These are phyloP conservation scores for Fraxinus excelsior DNA, from an alignment of 257 asterid genomes.

Conservation along the genomic window DNA sequence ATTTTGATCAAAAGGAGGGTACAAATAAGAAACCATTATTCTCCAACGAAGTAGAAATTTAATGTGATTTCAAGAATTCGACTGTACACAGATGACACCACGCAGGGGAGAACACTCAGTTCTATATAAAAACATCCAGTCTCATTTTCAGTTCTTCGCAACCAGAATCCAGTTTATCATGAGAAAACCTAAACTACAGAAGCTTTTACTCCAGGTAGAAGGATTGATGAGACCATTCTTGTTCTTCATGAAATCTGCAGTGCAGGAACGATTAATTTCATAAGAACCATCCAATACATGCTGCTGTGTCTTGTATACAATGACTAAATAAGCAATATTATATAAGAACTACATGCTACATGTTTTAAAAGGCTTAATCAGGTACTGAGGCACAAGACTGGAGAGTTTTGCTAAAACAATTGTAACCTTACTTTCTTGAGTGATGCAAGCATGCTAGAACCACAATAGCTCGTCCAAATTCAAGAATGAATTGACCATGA, in stretches of 20 bases:
- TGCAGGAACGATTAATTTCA: background rate
- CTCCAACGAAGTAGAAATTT: background rate
- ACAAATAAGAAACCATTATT: background rate
- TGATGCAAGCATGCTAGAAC: background rate
- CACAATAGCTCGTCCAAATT: background rate
- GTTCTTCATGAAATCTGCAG: slow-evolving; percentile 26
- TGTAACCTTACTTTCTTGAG: background rate
- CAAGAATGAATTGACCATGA: background rate
- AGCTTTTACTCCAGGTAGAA: slow-evolving; percentile 12
- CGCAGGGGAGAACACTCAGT: background rate
- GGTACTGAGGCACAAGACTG: background rate
- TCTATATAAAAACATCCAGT: slow-evolving; percentile 14
- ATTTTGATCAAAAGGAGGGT: background rate
- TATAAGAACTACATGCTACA: background rate
- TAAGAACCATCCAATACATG: background rate
- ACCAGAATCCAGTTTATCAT: slow-evolving; percentile 22
- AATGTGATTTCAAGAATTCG: background rate
- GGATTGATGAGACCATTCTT: background rate
- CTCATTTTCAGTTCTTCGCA: slow-evolving; percentile 20
- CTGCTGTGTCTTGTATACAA: background rate
- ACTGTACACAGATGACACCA: slow-evolving; percentile 22
- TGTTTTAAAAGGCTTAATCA: background rate
- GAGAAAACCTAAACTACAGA: slow-evolving; percentile 13
- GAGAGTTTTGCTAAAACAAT: too few relatives aligned
- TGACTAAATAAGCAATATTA: background rate